Evolutionary conservation across 2,329 filamentous ascomycete genomes (phyloP).

Genomic region (Pleoardoris graminearum): DNA sequence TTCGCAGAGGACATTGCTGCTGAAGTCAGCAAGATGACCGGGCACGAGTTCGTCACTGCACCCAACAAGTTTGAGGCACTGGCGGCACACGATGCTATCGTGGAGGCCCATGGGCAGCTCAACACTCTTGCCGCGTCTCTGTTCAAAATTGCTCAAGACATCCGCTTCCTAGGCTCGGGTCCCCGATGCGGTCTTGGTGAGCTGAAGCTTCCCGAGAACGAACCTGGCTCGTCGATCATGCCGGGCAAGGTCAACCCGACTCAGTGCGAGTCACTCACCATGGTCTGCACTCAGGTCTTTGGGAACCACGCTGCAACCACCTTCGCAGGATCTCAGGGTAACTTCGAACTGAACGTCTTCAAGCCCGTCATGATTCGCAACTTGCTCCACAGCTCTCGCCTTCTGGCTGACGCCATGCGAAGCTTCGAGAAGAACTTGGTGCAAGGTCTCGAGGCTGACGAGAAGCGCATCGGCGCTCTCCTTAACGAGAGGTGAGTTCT

Average conservation of each 20-base stretch:
- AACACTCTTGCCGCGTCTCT: slow-evolving; percentile 91
- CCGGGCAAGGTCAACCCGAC: slow-evolving; percentile 99
- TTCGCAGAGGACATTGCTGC: slow-evolving; percentile 92
- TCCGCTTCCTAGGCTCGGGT: slow-evolving; percentile 94
- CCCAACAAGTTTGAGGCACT: slow-evolving; percentile 99
- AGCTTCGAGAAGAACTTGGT: slow-evolving; percentile 96
- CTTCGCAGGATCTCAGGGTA: slow-evolving; percentile 93
- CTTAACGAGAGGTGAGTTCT: slow-evolving; percentile 85
- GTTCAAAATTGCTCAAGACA: slow-evolving; percentile 97
- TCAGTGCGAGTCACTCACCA: slow-evolving; percentile 95
- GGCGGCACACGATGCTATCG: slow-evolving; percentile 92
- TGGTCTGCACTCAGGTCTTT: slow-evolving; percentile 97
- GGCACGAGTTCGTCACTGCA: slow-evolving; percentile 90
- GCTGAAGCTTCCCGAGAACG: slow-evolving; percentile 92
- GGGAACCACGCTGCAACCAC: slow-evolving; percentile 94
- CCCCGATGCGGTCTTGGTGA: slow-evolving; percentile 95
- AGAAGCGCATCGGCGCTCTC: slow-evolving; percentile 85
- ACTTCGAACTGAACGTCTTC: slow-evolving; percentile 99
- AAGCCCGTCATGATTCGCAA: slow-evolving; percentile 97
- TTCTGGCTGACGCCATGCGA: slow-evolving; percentile 88
- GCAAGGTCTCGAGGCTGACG: slow-evolving; percentile 84
- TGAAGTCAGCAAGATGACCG: slow-evolving; percentile 90
- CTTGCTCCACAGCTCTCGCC: slow-evolving; percentile 85
- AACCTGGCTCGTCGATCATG: slow-evolving; percentile 98
- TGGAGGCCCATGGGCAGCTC: slow-evolving; percentile 89